A percentile compares a stretch with the other conserved stretches of the same genome.
phyloP scores from a whole-genome alignment of 2,329 filamentous ascomycete genomes.

The Paecilomyces variotii region DNA sequence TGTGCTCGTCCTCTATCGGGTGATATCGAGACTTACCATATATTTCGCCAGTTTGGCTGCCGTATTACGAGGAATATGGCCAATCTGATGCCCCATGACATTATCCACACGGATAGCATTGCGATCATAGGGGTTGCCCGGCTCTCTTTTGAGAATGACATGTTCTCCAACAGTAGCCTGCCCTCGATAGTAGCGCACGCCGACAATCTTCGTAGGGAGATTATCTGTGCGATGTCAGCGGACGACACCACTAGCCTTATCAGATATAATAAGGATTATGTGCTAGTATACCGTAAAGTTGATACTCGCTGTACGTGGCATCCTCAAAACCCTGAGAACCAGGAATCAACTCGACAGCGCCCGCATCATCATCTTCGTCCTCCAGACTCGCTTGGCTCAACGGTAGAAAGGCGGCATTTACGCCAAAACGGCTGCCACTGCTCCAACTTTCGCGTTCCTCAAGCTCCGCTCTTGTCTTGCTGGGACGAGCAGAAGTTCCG shows the following conservation, averaged over 20 bases:
- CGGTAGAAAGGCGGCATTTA: constrained; percentile 21
- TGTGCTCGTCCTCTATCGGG: background rate
- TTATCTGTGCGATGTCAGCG: constrained; percentile 15
- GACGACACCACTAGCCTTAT: too few relatives aligned
- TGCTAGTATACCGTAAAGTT: constrained; percentile 31
- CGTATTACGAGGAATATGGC: constrained; percentile 62
- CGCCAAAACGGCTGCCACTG: constrained; percentile 20
- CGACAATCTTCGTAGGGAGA: constrained; percentile 51
- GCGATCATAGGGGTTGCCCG: constrained; percentile 58
- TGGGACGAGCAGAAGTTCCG: constrained; percentile 3
- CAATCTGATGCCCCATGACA: constrained; percentile 66
- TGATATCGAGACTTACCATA: constrained; percentile 44
- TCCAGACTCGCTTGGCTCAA: constrained; percentile 21
- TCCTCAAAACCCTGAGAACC: constrained; percentile 28
- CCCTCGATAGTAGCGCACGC: constrained; percentile 55
- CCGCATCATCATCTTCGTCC: constrained; percentile 33
- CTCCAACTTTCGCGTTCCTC: constrained; percentile 3
- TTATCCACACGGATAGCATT: constrained; percentile 77
- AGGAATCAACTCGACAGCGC: constrained; percentile 23
- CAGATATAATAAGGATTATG: background rate
- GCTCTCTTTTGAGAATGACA: constrained; percentile 57
- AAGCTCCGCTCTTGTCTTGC: constrained; percentile 4
- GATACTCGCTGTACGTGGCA: constrained; percentile 22
- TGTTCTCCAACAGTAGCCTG: constrained; percentile 55
- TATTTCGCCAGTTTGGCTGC: constrained; percentile 67